Base-by-base conservation (phyloP, 306 rosid genomes). In the Rosa lucieae region DNA sequence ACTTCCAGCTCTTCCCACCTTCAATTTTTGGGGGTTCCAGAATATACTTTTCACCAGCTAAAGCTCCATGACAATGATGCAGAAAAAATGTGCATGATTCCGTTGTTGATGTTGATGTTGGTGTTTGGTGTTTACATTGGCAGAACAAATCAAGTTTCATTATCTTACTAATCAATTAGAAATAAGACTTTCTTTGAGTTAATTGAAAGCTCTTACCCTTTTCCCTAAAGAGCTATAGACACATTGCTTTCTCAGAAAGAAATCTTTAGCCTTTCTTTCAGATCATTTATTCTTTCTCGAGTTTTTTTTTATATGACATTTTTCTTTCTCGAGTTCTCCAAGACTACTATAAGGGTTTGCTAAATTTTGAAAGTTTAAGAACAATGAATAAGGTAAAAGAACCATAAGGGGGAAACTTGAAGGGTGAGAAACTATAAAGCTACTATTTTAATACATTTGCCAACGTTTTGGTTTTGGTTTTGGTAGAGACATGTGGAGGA, bases 1-100 rank as follows among this genome's bases (percentile, higher is more conserved):
- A 71, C 86, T 80, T 55, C 90, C 88, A 37, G 68, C 88, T 82
- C 67, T 52, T 65, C 11, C 77, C 53, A 66, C 80, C 84, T 71
- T 71, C 79, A 37, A 67, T 40, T 43, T 72, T 72, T 20, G 1
- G 62, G 52, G 61, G 66, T 80, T 79, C 53, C 52, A 69, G 65
- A 75, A 43, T 70, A 70, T 66, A 58, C 79, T 74, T 62, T 51
- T 23, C 42, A 61, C 86, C 29, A 39, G 18, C 76, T 51, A 65
- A 47, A 72, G 78, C 56, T 48, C 49, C 51, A 21, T 8, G 51
- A 39, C n/a, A 40, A 62, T 13, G 48, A 59, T 37, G 73, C 77
- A 72, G 7, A 26, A 39, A 6, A 44, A 6, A 10, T n/a, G 26
- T 67, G 2, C 7, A 40, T 18, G 29, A 67, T 67, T 67, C 49